Evolutionary conservation across 257 asterid species (phyloP).

Genomic region (Capsicum pubescens): DNA sequence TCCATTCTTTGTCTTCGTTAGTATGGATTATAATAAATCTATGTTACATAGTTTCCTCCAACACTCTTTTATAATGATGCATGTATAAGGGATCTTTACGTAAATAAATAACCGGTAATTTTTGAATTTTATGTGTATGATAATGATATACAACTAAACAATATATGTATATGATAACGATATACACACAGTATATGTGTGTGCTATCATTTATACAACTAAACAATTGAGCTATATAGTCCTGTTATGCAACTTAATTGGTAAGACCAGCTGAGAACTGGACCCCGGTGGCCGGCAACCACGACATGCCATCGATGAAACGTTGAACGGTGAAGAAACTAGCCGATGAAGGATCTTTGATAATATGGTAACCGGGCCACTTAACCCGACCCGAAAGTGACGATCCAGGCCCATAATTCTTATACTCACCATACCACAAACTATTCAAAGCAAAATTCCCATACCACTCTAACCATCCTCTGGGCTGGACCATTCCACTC

Average conservation of each 20-base stretch:
- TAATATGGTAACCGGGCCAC: constrained; percentile 86
- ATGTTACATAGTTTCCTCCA: too few species aligned
- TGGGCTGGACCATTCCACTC: constrained; percentile 87
- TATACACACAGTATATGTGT: background rate
- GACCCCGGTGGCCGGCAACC: constrained; percentile 90
- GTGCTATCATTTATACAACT: background rate
- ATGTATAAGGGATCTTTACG: too few species aligned
- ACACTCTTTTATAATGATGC: too few species aligned
- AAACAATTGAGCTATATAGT: background rate
- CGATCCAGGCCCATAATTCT: constrained; percentile 93
- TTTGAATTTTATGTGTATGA: background rate
- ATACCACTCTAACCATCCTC: constrained; percentile 96
- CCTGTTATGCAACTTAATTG: constrained; percentile 22
- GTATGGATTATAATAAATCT: too few species aligned
- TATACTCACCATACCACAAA: constrained; percentile 91
- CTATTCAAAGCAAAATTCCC: constrained; percentile 75
- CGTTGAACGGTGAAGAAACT: constrained; percentile 64
- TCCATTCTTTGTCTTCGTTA: too few species aligned
- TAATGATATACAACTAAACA: background rate
- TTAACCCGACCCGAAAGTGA: constrained; percentile 58
- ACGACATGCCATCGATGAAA: constrained; percentile 80
- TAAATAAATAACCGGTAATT: too few species aligned
- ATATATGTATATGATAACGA: background rate
- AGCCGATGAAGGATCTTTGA: constrained; percentile 69
- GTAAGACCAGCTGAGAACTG: constrained; percentile 69